These are phyloP conservation scores for Aureobasidium sp. DNA, from an alignment of 2,329 filamentous ascomycete genomes.

Conservation along the genomic window DNA sequence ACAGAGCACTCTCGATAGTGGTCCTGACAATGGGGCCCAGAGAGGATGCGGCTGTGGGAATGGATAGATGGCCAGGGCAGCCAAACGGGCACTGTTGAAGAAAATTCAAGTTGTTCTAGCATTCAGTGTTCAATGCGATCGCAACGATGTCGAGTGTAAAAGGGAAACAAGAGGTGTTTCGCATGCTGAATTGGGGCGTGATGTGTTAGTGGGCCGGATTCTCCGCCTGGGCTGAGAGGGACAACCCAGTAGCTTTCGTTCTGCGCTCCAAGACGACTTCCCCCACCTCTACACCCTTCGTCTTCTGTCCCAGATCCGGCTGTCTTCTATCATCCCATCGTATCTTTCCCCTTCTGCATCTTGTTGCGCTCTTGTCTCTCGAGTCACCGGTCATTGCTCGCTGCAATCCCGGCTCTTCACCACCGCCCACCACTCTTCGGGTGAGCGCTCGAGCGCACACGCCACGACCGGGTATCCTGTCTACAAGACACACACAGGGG, in stretches of 20 bases:
- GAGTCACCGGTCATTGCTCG: slow-evolving; percentile 8
- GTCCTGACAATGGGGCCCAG: background rate
- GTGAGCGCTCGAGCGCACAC: background rate
- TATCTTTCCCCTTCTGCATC: background rate
- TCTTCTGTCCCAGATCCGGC: background rate
- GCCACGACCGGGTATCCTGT: background rate
- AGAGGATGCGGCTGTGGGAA: background rate
- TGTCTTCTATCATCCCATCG: background rate
- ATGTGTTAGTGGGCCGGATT: slow-evolving; percentile 12
- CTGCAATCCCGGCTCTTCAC: background rate
- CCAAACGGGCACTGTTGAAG: background rate
- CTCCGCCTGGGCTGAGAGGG: slow-evolving; percentile 2
- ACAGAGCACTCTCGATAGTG: background rate
- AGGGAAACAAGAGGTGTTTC: slow-evolving; percentile 6
- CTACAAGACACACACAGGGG: background rate
- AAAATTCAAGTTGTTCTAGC: background rate
- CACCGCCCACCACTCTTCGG: slow-evolving; percentile 1
- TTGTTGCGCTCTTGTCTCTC: background rate
- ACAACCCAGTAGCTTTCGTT: background rate
- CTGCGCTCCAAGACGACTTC: slow-evolving; percentile 6
- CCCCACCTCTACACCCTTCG: background rate
- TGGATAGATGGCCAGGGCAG: slow-evolving; percentile 1
- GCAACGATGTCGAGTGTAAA: background rate
- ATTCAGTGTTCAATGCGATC: background rate
- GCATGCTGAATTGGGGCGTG: slow-evolving; percentile 12